Base-by-base conservation (phyloP, 805 yeast genomes). In the Saccharomycopsis sp. region DNA sequence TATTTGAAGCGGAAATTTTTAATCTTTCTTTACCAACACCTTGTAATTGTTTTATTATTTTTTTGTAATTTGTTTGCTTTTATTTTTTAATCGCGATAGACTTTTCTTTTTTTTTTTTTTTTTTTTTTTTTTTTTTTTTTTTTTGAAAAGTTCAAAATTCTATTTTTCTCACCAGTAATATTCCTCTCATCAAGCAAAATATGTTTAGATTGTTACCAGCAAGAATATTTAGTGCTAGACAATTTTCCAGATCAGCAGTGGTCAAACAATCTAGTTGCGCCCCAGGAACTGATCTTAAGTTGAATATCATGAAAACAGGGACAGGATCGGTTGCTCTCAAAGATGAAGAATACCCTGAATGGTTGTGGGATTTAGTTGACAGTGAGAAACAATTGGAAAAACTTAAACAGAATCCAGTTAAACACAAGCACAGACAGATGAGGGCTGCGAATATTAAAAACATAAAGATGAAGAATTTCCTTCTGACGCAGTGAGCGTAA, bases 331-430 rank as follows among this genome's bases (percentile, higher is more conserved):
- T 86, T 4, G 97, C 97, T 1, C 63, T 83, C 44, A 86, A 82
- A 50, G 97, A 93, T 60, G 69, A 69, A 31, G 95, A 89, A 56
- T 90, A 90, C 59, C 98, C 98, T 4, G 85, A 74, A 37, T 90
- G 98, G 98, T 71, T 90, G 43, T 93, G 97, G 97, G 76, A 73
- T 4, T 68, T 85, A 39, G 72, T 88, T 26, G 95, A 89, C 61
- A 67, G 74, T 41, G 74, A 74, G 31, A 74, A 74, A n/a, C 43
- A 41, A 26, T 11, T 20, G 28, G 73, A 68, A 22, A 68, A 73
- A 53, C 68, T 82, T 31, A 79, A 74, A 41, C 69, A 68, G 20
- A 76, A 76, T 45, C 85, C 86, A 33, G 70, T 80, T 41, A 74
- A 73, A 65, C 71, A 71, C 53, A 85, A 90, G 62, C 76, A 83